Evolutionary conservation across 768 basidiomycete species (phyloP).

Genomic region (Phanerochaete sordida): DNA sequence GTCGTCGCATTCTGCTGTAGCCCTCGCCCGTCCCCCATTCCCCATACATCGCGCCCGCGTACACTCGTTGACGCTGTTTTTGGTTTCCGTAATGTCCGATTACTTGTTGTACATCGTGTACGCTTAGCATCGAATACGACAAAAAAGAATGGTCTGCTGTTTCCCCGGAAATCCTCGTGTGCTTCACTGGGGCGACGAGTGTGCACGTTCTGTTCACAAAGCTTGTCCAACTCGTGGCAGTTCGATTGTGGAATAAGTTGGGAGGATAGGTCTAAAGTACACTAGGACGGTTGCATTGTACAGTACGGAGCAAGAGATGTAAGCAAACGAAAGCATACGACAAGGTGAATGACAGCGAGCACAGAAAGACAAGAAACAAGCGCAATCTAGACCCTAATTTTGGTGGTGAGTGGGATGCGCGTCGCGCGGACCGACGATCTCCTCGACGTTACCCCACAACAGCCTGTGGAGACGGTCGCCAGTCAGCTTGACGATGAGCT

Average conservation of each 20-base stretch:
- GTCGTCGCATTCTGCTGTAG: no score
- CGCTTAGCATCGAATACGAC: background rate
- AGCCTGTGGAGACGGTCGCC: slow-evolving; percentile 11
- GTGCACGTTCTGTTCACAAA: no score
- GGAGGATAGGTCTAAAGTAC: background rate
- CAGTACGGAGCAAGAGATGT: background rate
- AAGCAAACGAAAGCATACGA: background rate
- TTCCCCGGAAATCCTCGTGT: background rate
- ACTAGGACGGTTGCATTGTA: background rate
- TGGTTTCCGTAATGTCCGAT: background rate
- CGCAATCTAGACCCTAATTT: background rate
- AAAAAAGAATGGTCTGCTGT: background rate
- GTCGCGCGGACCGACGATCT: background rate
- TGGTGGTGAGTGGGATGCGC: background rate
- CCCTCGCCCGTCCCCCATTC: no score
- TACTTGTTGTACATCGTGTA: background rate
- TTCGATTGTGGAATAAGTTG: background rate
- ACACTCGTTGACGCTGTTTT: background rate
- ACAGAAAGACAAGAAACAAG: background rate
- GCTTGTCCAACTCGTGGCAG: no score
- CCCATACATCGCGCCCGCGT: no score
- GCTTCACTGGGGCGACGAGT: no score
- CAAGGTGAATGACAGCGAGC: background rate
- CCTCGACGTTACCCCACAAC: slow-evolving; percentile 14
- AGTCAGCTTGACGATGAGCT: slow-evolving; percentile 12